These are phyloP conservation scores for Tylopilus intermedius DNA, from an alignment of 768 basidiomycete genomes.

Conservation along the genomic window DNA sequence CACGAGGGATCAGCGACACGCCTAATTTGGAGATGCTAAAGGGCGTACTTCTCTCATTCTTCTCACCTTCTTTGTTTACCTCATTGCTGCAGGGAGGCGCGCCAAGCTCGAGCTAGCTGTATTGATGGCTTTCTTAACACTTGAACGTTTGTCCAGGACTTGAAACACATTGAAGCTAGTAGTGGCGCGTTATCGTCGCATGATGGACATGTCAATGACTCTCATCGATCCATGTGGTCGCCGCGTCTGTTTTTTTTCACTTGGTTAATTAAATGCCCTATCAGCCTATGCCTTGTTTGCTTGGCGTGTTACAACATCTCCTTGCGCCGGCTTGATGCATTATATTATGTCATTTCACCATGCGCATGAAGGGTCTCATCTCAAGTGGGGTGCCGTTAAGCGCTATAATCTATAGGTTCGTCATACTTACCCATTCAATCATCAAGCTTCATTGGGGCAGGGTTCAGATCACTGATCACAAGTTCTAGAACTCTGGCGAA, in stretches of 20 bases:
- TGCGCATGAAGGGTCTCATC: too few relatives aligned
- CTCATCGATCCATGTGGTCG: not conserved
- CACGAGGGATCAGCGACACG: not conserved
- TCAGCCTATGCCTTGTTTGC: slow-evolving; percentile 6
- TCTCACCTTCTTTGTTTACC: slow-evolving; percentile 4
- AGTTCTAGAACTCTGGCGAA: not conserved
- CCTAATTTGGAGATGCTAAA: not conserved
- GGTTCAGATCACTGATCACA: not conserved
- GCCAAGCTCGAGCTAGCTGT: not conserved
- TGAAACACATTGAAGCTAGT: not conserved
- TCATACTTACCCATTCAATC: not conserved
- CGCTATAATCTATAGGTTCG: not conserved
- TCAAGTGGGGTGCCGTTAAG: not conserved
- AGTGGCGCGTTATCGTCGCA: slow-evolving; percentile 9
- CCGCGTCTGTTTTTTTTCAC: not conserved
- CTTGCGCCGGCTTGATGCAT: not conserved
- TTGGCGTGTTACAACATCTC: slow-evolving; percentile 3
- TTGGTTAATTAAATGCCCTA: slow-evolving; percentile 1
- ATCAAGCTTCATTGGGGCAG: not conserved
- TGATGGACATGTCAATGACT: not conserved
- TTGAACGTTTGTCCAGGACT: not conserved
- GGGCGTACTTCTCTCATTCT: not conserved
- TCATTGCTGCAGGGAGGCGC: not conserved
- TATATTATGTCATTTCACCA: not conserved
- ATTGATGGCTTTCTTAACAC: not conserved